These are phyloP conservation scores for Boletus patriciae DNA, from an alignment of 768 basidiomycete genomes.

Conservation along the genomic window DNA sequence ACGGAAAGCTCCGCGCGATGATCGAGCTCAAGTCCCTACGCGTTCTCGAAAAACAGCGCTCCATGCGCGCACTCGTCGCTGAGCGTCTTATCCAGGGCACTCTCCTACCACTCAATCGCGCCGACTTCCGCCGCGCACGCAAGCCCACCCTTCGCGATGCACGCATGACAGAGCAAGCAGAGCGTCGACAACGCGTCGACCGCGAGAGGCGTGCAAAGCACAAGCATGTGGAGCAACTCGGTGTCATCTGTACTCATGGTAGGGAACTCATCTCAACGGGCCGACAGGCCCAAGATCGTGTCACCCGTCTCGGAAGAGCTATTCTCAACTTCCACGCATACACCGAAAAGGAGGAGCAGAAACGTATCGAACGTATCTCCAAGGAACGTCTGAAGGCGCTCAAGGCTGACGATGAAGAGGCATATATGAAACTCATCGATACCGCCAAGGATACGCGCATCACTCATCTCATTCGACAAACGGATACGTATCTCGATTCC, in stretches of 20 bases:
- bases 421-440: constrained; percentile 98
- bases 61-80: constrained; percentile 80
- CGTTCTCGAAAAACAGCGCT: constrained; percentile 88
- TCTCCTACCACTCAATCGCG: constrained; percentile 85
- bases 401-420: constrained; percentile 98
- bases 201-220: constrained; percentile 93
- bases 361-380: constrained; percentile 89
- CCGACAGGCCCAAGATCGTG: constrained; percentile 62
- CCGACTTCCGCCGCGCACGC: constrained; percentile 84
- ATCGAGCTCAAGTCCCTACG: constrained; percentile 92
- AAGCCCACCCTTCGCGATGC: constrained; percentile 89
- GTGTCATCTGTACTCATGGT: constrained; percentile 82
- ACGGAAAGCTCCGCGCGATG: constrained; percentile 83
- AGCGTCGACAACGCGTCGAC: constrained; percentile 88
- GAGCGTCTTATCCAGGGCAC: constrained; percentile 86
- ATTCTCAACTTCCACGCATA: constrained; percentile 82
- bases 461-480: constrained; percentile 92
- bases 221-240: constrained; percentile 94
- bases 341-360: constrained; percentile 98
- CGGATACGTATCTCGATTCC: constrained; percentile 92
- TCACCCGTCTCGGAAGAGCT: constrained; percentile 63
- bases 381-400: constrained; percentile 98
- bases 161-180: constrained; percentile 82
- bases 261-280: constrained; percentile 69
- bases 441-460: constrained; percentile 99